Percentiles rank a stretch among this genome's conserved stretches.
Conservation (phyloP, 1,284 basidiomycete genomes). For the Boletus nobilissimus region DNA sequence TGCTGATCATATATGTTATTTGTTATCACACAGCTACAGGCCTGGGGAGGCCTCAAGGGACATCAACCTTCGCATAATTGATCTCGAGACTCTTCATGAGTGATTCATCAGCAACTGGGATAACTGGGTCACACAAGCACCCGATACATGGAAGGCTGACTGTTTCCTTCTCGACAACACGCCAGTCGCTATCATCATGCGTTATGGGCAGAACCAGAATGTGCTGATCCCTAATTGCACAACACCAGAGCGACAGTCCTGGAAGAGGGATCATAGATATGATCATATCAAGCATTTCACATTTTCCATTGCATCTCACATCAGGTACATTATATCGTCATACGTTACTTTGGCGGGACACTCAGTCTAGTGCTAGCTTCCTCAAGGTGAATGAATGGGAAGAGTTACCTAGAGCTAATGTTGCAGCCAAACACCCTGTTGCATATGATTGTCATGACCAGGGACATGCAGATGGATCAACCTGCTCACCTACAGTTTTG, state of each 20-base stretch:
- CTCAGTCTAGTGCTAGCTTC: no score
- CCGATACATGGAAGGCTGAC: neutral
- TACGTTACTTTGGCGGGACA: no score
- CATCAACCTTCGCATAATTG: neutral
- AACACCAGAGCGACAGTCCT: neutral
- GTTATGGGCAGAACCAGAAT: neutral
- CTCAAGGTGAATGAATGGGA: neutral
- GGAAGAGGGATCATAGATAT: neutral
- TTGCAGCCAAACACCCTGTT: neutral
- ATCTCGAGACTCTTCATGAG: neutral
- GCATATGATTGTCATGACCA: neutral
- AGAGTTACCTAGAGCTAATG: neutral
- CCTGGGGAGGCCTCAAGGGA: neutral
- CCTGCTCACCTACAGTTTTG: neutral
- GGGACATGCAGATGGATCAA: neutral
- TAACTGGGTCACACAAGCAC: neutral
- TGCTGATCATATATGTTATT: no score
- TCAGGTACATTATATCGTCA: no score
- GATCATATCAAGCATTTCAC: neutral
- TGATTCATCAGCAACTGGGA: rapidly evolving
- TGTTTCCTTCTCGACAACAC: neutral
- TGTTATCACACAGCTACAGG: neutral
- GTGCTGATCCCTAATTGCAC: neutral
- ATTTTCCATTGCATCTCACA: neutral
- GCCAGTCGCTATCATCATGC: neutral